These are phyloP conservation scores for Eutrema yunnanense DNA, from an alignment of 345 rosid genomes.

Conservation along the genomic window DNA sequence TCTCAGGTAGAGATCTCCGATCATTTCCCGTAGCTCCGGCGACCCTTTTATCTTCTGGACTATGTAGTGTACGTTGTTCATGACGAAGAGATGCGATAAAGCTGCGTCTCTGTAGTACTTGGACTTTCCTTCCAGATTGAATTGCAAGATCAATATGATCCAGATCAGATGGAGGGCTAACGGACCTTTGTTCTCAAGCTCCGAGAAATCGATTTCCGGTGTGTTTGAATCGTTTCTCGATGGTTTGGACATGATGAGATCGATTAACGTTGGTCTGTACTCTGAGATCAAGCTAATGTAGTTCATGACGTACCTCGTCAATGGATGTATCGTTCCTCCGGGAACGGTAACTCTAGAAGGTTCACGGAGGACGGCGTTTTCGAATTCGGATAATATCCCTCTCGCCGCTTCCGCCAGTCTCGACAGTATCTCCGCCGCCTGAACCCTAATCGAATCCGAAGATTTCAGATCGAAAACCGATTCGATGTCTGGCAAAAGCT, in stretches of 20 bases:
- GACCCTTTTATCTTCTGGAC: slow-evolving; percentile 83
- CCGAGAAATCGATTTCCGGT: slow-evolving; percentile 77
- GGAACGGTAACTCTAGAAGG: slow-evolving; percentile 82
- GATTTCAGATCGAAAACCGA: slow-evolving; percentile 70
- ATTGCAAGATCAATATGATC: slow-evolving; percentile 77
- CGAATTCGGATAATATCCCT: slow-evolving; percentile 88
- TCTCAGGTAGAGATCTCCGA: slow-evolving; percentile 81
- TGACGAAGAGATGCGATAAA: slow-evolving; percentile 68
- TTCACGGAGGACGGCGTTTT: slow-evolving; percentile 74
- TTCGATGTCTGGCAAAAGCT: slow-evolving; percentile 75
- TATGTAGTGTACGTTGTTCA: slow-evolving; percentile 93
- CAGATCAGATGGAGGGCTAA: slow-evolving; percentile 85
- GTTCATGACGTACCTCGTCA: slow-evolving; percentile 97
- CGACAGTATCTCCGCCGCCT: slow-evolving; percentile 89
- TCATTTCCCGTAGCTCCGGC: slow-evolving; percentile 80
- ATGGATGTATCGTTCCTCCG: slow-evolving; percentile 92
- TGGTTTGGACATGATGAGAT: slow-evolving; percentile 87
- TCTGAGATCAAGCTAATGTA: slow-evolving; percentile 92
- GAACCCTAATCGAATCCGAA: slow-evolving; percentile 70
- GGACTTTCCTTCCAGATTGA: slow-evolving; percentile 81
- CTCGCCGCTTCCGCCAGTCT: slow-evolving; percentile 88
- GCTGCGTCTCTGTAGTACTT: slow-evolving; percentile 75
- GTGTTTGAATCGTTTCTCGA: slow-evolving; percentile 67
- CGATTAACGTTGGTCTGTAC: slow-evolving; percentile 74
- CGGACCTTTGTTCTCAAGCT: slow-evolving; percentile 66